Evolutionary conservation across 805 yeast species (phyloP).

Genomic region (Lipomyces mesembrius): DNA sequence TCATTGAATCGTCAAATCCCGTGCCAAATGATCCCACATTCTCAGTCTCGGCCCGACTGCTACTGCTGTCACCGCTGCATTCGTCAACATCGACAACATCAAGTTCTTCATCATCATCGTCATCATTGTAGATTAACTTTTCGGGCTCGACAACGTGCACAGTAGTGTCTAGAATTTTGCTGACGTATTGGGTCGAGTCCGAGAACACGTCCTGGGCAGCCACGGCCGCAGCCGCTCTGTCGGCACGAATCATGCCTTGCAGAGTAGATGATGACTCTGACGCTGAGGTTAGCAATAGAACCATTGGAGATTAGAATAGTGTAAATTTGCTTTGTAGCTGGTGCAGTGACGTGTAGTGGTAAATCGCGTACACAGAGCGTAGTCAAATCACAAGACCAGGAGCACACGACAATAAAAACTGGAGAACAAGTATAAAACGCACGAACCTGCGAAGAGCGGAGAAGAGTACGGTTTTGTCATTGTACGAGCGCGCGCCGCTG

Average conservation of each 20-base stretch:
- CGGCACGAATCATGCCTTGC: conserved; percentile 32
- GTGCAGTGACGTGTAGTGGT: not conserved
- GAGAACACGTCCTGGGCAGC: not conserved
- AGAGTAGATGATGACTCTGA: conserved; percentile 31
- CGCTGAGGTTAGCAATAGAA: conserved; percentile 3
- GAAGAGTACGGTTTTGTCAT: conserved; percentile 25
- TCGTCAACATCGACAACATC: conserved; percentile 8
- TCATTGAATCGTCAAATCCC: not conserved
- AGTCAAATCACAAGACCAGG: not conserved
- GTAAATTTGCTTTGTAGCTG: not conserved
- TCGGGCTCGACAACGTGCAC: not conserved
- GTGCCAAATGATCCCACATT: not conserved
- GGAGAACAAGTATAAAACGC: not conserved
- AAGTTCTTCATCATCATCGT: conserved; percentile 20
- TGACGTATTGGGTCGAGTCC: not conserved
- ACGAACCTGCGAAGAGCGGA: conserved; percentile 27
- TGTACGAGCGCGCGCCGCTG: not conserved
- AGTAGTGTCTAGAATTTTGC: not conserved
- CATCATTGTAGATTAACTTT: not conserved
- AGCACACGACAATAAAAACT: conserved; percentile 8
- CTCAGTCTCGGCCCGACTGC: not conserved
- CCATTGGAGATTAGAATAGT: not conserved
- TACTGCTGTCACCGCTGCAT: conserved; percentile 1
- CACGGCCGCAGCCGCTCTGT: conserved; percentile 15
- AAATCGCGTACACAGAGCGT: not conserved